Percentiles rank a stretch among this genome's conserved stretches.
Conservation (phyloP, 805 yeast species). For the Priceomyces haplophilus region DNA sequence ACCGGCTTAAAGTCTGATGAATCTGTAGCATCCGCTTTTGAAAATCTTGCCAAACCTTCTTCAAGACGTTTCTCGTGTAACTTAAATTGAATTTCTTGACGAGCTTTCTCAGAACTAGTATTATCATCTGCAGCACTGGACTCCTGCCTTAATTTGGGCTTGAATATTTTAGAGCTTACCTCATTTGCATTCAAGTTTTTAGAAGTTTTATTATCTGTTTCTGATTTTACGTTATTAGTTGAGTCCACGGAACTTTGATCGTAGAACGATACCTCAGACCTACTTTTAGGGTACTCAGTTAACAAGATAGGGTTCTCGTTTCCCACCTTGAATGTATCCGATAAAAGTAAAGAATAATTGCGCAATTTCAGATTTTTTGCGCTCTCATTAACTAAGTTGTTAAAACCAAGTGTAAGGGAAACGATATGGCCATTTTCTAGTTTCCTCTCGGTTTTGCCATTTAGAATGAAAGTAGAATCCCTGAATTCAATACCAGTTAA, state of each 20-base stretch:
- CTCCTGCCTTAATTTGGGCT: constrained; percentile 77
- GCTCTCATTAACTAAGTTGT: constrained; percentile 49
- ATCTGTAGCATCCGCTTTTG: constrained; percentile 72
- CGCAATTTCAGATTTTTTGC: constrained; percentile 49
- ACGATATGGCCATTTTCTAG: constrained; percentile 72
- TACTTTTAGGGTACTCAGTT: constrained; percentile 69
- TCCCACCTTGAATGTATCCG: constrained; percentile 77
- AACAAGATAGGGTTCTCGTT: constrained; percentile 59
- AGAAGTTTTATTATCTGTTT: constrained; percentile 28
- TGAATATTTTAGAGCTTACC: constrained; percentile 64
- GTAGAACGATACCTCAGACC: constrained; percentile 77
- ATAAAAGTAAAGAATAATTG: constrained; percentile 65
- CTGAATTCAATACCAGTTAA: constrained; percentile 86
- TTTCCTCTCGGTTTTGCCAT: constrained; percentile 65
- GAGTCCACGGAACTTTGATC: constrained; percentile 40
- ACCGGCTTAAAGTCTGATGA: constrained; percentile 60
- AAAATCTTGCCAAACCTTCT: constrained; percentile 79
- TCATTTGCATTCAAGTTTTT: constrained; percentile 25
- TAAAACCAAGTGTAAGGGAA: constrained; percentile 75
- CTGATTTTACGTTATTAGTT: constrained; percentile 34
- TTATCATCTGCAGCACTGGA: constrained; percentile 66
- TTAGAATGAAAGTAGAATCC: constrained; percentile 71
- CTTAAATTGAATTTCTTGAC: constrained; percentile 78
- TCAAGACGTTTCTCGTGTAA: constrained; percentile 82
- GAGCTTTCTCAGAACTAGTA: constrained; percentile 64